A percentile compares a stretch with the other conserved stretches of the same genome.
phyloP scores from a whole-genome alignment of 208 protist genomes.

The Willaertia magna region DNA sequence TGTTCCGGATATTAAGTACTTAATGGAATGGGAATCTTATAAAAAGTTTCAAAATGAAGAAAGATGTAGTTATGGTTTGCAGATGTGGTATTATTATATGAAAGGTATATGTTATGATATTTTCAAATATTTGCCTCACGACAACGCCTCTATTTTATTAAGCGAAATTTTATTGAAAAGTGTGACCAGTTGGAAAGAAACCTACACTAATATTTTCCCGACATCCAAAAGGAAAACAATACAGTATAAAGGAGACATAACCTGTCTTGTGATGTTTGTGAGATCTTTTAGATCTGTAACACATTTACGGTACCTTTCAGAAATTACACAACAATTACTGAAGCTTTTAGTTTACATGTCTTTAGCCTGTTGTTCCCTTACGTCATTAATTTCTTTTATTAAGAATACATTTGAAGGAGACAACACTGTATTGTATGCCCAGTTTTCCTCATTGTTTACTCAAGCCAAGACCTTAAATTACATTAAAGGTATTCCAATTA shows the following conservation, averaged over 20 bases:
- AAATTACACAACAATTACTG: neutral
- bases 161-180: neutral
- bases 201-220: neutral
- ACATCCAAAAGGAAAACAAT: neutral
- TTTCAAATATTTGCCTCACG: neutral
- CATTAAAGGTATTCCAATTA: neutral
- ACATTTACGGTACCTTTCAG: neutral
- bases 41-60: neutral
- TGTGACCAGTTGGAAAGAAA: neutral
- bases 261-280: neutral
- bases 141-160: neutral
- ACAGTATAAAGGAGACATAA: neutral
- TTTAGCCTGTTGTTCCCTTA: neutral
- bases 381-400: neutral
- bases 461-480: neutral
- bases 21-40: neutral
- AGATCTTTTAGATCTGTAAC: neutral
- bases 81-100: conserved; percentile 1
- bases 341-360: neutral
- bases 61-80: neutral
- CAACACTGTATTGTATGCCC: neutral
- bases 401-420: neutral
- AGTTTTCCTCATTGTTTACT: neutral
- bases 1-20: neutral
- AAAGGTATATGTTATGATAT: neutral